Percentiles rank a stretch among this genome's conserved stretches.
These are phyloP conservation scores for Lipomyces yamadae DNA, from an alignment of 805 yeast genomes.

Conservation along the genomic window DNA sequence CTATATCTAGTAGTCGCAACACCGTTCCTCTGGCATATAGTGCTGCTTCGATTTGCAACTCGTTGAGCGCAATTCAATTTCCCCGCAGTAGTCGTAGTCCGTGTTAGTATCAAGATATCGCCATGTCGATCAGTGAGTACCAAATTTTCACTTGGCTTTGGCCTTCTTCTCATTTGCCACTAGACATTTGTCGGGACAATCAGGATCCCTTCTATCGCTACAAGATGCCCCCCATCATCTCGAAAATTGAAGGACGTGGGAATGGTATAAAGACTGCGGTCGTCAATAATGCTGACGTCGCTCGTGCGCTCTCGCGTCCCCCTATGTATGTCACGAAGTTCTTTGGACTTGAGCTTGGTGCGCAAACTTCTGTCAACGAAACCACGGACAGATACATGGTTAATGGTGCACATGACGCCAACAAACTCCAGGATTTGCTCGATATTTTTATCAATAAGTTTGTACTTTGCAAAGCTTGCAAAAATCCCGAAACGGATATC, in stretches of 20 bases:
- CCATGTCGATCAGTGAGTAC: conserved; percentile 31
- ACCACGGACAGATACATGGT: conserved; percentile 84
- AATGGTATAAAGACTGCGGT: conserved; percentile 98
- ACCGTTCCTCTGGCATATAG: not conserved
- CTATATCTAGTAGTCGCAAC: conserved; percentile 14
- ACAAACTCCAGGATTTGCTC: conserved; percentile 86
- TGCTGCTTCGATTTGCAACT: not conserved
- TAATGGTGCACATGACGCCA: conserved; percentile 91
- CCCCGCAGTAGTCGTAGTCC: not conserved
- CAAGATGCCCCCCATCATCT: conserved; percentile 97
- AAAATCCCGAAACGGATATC: conserved; percentile 97
- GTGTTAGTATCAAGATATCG: not conserved
- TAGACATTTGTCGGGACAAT: conserved; percentile 96
- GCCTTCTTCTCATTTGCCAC: not conserved
- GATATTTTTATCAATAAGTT: conserved; percentile 94
- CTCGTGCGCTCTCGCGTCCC: conserved; percentile 93
- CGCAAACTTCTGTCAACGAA: conserved; percentile 85
- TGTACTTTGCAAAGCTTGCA: conserved; percentile 91
- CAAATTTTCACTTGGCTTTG: not conserved
- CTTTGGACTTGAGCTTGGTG: conserved; percentile 97
- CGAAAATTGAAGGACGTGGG: conserved; percentile 98
- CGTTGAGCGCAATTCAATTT: not conserved
- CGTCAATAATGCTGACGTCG: conserved; percentile 87
- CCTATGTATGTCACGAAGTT: conserved; percentile 88
- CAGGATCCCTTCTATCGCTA: conserved; percentile 98